Evolutionary conservation across 2,329 filamentous ascomycete genomes (phyloP), one percentile per base, ranked within the genome.

Genomic region (Macroventuria anomochaeta): DNA sequence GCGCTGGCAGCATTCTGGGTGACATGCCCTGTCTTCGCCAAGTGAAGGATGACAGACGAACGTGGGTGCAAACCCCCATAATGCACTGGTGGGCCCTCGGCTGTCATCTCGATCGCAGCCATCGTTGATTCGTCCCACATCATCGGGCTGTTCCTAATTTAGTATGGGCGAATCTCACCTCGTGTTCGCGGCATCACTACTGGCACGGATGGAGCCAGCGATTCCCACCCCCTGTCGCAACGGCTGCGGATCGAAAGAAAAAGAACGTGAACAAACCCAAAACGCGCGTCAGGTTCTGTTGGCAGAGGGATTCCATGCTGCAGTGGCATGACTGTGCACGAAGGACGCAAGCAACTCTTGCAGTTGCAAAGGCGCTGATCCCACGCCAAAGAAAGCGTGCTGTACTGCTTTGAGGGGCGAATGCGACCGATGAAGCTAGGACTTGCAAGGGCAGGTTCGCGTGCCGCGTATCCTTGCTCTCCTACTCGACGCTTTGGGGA

Each of bases 21-120:
- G 38, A 28, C 44, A 36, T 48, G 51, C 39, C 44, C 34, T 39
- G 43, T 39, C 21, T 32, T 21, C 12, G 58, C 57, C 60, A 63
- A 59, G 61, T 42, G 37, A 47, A 31, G 55, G 50, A 53, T 53
- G 57, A 54, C 56, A 54, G 44, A 58, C 50, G 49, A 54, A 53
- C 57, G 58, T 61, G 58, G 61, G 40, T 54, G 44, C 44, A 54
- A 54, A 54, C 33, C 55, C 52, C 55, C 58, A 52, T 42, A 57
- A 48, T 57, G 60, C 53, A 58, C 10, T 11, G 29, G 54, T 53
- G 51, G 55, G 56, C 33, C 49, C 55, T 60, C 57, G 64, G 64
- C 58, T 60, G 59, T 44, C 62, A 65, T 67, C 63, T 64, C 64
- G 64, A 67, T 67, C 57, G 59, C 55, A 57, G 44, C 50, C 42